phyloP scores from a whole-genome alignment of 179 eudicot species.

The Drosera spatulata region DNA sequence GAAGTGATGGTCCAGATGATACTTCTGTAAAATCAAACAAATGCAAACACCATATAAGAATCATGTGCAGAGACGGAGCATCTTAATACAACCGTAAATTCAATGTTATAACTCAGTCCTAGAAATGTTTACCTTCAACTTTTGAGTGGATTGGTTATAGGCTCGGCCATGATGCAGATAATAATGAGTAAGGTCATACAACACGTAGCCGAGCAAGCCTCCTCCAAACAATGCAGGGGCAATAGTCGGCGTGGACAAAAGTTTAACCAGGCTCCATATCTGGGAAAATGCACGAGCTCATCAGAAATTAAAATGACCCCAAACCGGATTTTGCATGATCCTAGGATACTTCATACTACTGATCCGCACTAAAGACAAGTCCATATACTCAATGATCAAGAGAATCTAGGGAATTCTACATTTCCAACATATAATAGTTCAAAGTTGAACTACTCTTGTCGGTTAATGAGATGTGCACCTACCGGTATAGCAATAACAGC shows the following conservation, averaged over 20 bases:
- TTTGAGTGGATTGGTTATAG: slow-evolving; percentile 18
- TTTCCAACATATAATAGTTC: too few relatives aligned
- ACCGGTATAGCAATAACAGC: slow-evolving; percentile 18
- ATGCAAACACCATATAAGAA: too few relatives aligned
- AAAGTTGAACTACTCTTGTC: too few relatives aligned
- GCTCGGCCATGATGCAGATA: slow-evolving; percentile 84
- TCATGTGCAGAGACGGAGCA: too few relatives aligned
- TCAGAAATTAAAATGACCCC: background rate
- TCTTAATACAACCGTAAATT: too few relatives aligned
- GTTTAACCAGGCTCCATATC: slow-evolving; percentile 43
- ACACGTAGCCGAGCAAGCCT: slow-evolving; percentile 73
- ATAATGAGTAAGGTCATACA: slow-evolving; percentile 90
- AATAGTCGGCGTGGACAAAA: slow-evolving; percentile 23
- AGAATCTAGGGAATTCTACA: too few relatives aligned
- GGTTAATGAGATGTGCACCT: slow-evolving; percentile 2
- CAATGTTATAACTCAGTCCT: too few relatives aligned
- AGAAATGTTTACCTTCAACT: slow-evolving; percentile 36
- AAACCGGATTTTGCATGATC: too few relatives aligned
- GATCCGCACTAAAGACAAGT: too few relatives aligned
- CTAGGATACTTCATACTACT: too few relatives aligned
- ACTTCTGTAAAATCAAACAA: slow-evolving; percentile 24
- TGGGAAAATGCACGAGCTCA: slow-evolving; percentile 5
- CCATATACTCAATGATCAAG: too few relatives aligned
- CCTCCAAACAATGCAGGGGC: slow-evolving; percentile 71
- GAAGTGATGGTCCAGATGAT: slow-evolving; percentile 73